A percentile compares a stretch with the other conserved stretches of the same genome.
Evolutionary conservation across 2,329 filamentous ascomycete genomes (phyloP).

Genomic region (Cyphellophora europaea): DNA sequence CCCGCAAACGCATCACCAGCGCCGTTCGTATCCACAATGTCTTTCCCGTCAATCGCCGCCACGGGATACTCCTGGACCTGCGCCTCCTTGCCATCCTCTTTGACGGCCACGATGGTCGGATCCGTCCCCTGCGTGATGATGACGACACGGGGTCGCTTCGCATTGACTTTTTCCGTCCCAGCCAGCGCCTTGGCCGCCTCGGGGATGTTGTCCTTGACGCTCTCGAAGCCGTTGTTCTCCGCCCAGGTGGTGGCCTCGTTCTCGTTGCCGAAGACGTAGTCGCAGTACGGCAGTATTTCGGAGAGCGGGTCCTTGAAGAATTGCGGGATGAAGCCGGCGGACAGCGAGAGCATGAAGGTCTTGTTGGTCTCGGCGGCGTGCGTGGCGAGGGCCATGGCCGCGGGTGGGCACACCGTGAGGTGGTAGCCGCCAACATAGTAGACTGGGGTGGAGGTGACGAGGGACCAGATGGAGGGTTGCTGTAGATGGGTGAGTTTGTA

Average conservation of each 20-base stretch:
- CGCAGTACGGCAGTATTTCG: slow-evolving; percentile 81
- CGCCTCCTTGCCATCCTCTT: slow-evolving; percentile 55
- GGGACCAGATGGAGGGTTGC: slow-evolving; percentile 79
- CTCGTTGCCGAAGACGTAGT: slow-evolving; percentile 97
- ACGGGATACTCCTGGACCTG: slow-evolving; percentile 71
- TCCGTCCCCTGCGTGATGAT: slow-evolving; percentile 93
- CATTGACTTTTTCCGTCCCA: slow-evolving; percentile 76
- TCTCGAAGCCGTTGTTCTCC: slow-evolving; percentile 65
- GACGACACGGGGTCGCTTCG: slow-evolving; percentile 69
- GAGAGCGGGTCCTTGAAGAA: slow-evolving; percentile 98
- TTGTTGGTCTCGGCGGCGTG: slow-evolving; percentile 87
- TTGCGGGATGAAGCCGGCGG: slow-evolving; percentile 88
- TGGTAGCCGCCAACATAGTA: slow-evolving; percentile 97
- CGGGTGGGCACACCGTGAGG: slow-evolving; percentile 88
- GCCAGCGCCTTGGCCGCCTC: slow-evolving; percentile 81
- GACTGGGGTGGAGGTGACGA: slow-evolving; percentile 78
- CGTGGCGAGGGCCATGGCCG: slow-evolving; percentile 80
- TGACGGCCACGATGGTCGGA: slow-evolving; percentile 71
- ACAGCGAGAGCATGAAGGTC: slow-evolving; percentile 79
- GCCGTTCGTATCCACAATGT: slow-evolving; percentile 94
- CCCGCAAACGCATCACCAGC: slow-evolving; percentile 95
- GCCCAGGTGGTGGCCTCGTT: slow-evolving; percentile 84
- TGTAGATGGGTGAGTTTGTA: slow-evolving; percentile 93
- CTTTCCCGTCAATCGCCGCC: slow-evolving; percentile 62
- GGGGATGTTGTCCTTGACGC: slow-evolving; percentile 45